Percentiles rank a stretch among this genome's conserved stretches.
phyloP scores from a whole-genome alignment of 75 land plant species.

The Azolla pinnata region DNA sequence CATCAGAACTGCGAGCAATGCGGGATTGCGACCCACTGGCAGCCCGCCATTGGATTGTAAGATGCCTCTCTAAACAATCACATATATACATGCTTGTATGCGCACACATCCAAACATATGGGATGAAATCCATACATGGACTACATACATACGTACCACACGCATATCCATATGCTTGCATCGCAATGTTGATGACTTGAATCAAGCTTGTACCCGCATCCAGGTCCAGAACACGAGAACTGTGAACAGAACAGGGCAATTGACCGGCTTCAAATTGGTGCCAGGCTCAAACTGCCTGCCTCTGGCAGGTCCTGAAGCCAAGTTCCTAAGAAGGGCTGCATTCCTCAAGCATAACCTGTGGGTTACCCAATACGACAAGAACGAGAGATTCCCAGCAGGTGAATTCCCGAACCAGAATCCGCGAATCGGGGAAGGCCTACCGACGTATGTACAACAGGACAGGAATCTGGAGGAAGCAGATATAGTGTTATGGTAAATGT shows the following conservation, averaged over 20 bases:
- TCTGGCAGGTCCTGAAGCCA: conserved; percentile 82
- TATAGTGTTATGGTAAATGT: conserved; percentile 83
- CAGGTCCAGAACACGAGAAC: conserved; percentile 74
- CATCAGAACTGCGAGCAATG: conserved; percentile 71
- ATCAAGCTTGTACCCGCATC: background rate
- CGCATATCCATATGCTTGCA: no score
- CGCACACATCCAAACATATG: no score
- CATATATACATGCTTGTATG: no score
- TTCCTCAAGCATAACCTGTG: conserved; percentile 94
- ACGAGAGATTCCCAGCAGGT: conserved; percentile 85
- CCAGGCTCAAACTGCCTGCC: conserved; percentile 96
- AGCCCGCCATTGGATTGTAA: conserved; percentile 98
- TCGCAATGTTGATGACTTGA: conserved; percentile 6
- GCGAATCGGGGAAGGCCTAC: conserved; percentile 76
- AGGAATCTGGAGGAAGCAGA: conserved; percentile 85
- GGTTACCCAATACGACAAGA: conserved; percentile 73
- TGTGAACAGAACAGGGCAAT: conserved; percentile 83
- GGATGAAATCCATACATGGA: no score
- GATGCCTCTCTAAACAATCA: no score
- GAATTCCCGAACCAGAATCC: conserved; percentile 99
- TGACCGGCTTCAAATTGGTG: conserved; percentile 79
- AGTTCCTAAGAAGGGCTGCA: conserved; percentile 77
- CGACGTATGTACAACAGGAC: conserved; percentile 79
- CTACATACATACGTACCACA: no score
- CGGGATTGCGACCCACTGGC: conserved; percentile 80